phyloP scores from a whole-genome alignment of 345 rosid species.

The Citrus australasica region DNA sequence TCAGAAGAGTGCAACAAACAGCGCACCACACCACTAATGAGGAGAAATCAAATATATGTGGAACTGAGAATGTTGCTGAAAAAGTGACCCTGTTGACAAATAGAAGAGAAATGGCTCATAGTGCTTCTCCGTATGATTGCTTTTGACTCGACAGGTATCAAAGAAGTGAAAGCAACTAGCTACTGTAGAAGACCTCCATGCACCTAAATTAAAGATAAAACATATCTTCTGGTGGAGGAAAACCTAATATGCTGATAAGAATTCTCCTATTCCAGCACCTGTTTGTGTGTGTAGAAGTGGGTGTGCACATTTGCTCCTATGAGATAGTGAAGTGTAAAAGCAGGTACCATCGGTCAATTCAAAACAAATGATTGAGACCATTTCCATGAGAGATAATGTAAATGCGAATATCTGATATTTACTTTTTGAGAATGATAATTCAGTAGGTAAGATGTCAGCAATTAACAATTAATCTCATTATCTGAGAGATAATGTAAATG shows the following conservation, averaged over 20 bases:
- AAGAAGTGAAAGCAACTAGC: background rate
- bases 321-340: background rate
- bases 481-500: background rate
- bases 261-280: background rate
- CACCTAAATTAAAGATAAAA: background rate
- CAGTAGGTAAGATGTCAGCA: background rate
- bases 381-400: background rate
- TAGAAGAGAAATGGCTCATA: background rate
- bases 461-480: background rate
- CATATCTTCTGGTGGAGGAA: constrained; percentile 10
- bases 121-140: constrained; percentile 15
- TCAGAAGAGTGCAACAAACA: constrained; percentile 17
- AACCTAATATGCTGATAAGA: constrained; percentile 3
- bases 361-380: background rate
- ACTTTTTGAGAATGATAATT: background rate
- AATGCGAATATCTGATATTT: background rate
- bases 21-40: constrained; percentile 14
- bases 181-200: constrained; percentile 5
- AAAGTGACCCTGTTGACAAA: constrained; percentile 3
- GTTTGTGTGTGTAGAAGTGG: background rate
- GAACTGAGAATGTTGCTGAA: background rate
- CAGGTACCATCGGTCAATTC: background rate
- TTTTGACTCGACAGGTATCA: background rate
- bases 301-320: background rate
- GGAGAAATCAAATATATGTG: background rate